Conservation (phyloP, 345 rosid species). For the Gynandropsis gynandra region DNA sequence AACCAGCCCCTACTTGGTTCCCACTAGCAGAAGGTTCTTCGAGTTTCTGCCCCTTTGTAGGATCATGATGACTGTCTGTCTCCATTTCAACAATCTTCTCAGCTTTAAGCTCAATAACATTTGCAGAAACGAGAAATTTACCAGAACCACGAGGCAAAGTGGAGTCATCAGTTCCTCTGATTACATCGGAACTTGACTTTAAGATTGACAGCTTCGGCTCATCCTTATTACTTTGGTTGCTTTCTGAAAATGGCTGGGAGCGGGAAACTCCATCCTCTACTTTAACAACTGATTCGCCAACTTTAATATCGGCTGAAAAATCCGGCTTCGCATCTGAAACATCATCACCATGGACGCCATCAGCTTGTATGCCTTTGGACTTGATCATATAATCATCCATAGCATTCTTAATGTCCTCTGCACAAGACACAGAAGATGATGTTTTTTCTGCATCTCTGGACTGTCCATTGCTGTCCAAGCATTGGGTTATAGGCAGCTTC, state of each 20-base stretch:
- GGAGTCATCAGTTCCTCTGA: conserved; percentile 23
- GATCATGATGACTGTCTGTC: conserved; percentile 11
- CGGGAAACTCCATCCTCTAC: conserved; percentile 24
- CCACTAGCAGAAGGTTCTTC: conserved; percentile 19
- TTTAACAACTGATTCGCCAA: not conserved
- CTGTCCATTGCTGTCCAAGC: conserved; percentile 32
- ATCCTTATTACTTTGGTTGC: conserved; percentile 19
- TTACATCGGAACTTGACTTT: conserved; percentile 18
- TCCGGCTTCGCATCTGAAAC: conserved; percentile 25
- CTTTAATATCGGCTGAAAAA: not conserved
- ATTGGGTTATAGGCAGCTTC: conserved; percentile 29
- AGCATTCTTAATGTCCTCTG: conserved; percentile 19
- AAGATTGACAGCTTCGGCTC: conserved; percentile 25
- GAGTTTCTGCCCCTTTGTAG: conserved; percentile 20
- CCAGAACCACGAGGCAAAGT: conserved; percentile 17
- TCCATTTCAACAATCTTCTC: conserved; percentile 30
- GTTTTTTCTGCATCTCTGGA: conserved; percentile 23
- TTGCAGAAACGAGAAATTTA: conserved; percentile 21
- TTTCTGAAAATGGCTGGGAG: conserved; percentile 20
- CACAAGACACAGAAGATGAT: conserved; percentile 19
- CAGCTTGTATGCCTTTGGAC: conserved; percentile 18
- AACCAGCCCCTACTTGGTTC: conserved; percentile 4
- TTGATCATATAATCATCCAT: conserved; percentile 18
- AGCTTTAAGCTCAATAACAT: conserved; percentile 27
- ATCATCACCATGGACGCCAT: conserved; percentile 20